Percentiles rank a stretch among this genome's conserved stretches.
Evolutionary conservation across 129 eudicot species (phyloP).

Genomic region (Pulicaria dysenterica): DNA sequence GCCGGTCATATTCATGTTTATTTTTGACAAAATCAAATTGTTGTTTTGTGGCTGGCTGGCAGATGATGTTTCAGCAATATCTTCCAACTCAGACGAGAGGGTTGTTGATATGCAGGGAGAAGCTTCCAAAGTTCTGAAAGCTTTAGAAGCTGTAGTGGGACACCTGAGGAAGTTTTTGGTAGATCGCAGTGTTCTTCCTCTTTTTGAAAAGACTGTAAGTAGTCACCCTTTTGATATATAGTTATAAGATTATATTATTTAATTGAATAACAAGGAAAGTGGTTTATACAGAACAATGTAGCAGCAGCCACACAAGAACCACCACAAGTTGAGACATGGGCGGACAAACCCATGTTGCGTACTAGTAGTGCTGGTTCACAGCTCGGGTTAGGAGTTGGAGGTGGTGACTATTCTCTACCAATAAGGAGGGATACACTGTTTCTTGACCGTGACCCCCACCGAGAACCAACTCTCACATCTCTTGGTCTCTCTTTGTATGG

Average conservation of each 20-base stretch:
- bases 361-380: slow-evolving; percentile 33
- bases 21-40: background rate
- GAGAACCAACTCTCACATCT: slow-evolving; percentile 49
- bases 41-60: slow-evolving; percentile 19
- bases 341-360: slow-evolving; percentile 57
- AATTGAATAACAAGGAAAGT: background rate
- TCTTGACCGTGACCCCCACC: slow-evolving; percentile 67
- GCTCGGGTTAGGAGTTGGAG: slow-evolving; percentile 31
- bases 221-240: background rate
- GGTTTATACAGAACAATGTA: slow-evolving; percentile 46
- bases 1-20: background rate
- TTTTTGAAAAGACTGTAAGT: slow-evolving; percentile 80
- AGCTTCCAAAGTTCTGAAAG: slow-evolving; percentile 65
- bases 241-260: background rate
- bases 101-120: slow-evolving; percentile 85
- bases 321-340: slow-evolving; percentile 57
- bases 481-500: slow-evolving; percentile 64
- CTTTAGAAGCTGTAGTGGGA: slow-evolving; percentile 70
- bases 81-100: slow-evolving; percentile 69
- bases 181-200: slow-evolving; percentile 76
- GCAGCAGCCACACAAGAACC: slow-evolving; percentile 51
- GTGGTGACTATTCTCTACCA: slow-evolving; percentile 51
- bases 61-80: slow-evolving; percentile 61
- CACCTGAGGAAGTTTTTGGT: slow-evolving; percentile 88
- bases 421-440: slow-evolving; percentile 58